A percentile compares a stretch with the other conserved stretches of the same genome.
These are phyloP conservation scores for Porphyra umbilicalis DNA, from an alignment of 31 red algal genomes.

Conservation along the genomic window DNA sequence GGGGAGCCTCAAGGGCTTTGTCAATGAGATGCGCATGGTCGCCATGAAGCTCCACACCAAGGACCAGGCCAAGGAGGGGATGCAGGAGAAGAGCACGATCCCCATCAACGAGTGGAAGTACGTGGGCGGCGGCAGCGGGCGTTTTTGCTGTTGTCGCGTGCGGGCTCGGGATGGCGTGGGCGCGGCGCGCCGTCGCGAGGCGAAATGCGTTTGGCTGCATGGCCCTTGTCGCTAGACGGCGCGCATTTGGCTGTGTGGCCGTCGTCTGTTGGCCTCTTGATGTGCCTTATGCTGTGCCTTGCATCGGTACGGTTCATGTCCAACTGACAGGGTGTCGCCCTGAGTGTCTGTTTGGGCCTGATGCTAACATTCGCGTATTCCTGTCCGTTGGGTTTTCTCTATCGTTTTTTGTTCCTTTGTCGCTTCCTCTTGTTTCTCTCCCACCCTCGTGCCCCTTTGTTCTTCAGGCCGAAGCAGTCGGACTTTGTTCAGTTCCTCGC, in stretches of 20 bases:
- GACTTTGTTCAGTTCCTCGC: conserved; percentile 98
- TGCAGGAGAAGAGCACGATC: conserved; percentile 70
- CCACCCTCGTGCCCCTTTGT: not conserved
- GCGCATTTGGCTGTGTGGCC: no score
- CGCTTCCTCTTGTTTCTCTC: not conserved
- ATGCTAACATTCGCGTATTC: not conserved
- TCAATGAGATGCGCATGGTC: conserved; percentile 97
- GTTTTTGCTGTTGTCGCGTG: no score
- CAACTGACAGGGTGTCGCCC: no score
- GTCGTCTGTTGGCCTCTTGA: no score
- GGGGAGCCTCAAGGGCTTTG: conserved; percentile 90
- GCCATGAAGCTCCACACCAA: conserved; percentile 98
- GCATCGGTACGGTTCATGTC: no score
- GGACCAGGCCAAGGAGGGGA: conserved; percentile 91
- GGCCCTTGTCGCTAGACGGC: no score
- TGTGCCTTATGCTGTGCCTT: no score
- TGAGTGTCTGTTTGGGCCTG: not conserved
- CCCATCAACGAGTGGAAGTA: conserved; percentile 73
- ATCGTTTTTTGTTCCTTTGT: not conserved
- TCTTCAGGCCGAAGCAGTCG: conserved; percentile 19
- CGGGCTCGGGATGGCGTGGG: no score
- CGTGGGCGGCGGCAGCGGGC: no score
- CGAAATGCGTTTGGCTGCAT: no score
- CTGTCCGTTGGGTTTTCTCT: no score
- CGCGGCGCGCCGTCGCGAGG: no score